A percentile compares a stretch with the other conserved stretches of the same genome.
Conservation (phyloP, 129 eudicot genomes). For the Centella asiatica region DNA sequence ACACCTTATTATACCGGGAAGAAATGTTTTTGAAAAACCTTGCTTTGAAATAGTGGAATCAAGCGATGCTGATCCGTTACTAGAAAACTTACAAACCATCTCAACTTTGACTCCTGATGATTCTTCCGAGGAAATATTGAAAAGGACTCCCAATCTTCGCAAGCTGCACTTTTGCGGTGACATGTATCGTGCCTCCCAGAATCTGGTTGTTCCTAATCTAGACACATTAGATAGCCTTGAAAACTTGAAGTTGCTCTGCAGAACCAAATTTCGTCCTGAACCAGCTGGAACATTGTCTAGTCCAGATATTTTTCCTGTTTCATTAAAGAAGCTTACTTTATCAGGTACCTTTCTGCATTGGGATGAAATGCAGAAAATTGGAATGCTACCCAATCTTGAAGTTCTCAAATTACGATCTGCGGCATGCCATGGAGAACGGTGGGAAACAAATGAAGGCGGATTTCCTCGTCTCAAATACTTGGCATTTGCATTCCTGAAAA, state of each 20-base stretch:
- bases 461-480: constrained; percentile 16
- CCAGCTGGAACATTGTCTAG: background rate
- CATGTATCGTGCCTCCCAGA: background rate
- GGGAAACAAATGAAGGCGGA: constrained; percentile 22
- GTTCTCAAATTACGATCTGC: constrained; percentile 12
- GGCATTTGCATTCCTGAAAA: background rate
- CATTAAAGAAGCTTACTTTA: constrained; percentile 15
- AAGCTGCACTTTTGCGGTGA: background rate
- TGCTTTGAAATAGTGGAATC: too few relatives aligned
- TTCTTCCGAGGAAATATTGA: background rate
- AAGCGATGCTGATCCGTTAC: too few relatives aligned
- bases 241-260: background rate
- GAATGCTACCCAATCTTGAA: constrained; percentile 17
- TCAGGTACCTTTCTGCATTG: constrained; percentile 1
- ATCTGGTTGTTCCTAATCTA: background rate
- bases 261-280: background rate
- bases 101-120: background rate
- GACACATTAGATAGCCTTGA: background rate
- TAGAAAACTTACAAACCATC: background rate
- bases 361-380: constrained; percentile 9
- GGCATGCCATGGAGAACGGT: constrained; percentile 11
- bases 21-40: background rate
- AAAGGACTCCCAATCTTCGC: background rate
- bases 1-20: background rate
- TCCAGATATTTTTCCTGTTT: background rate